A percentile compares a stretch with the other conserved stretches of the same genome.
These are phyloP conservation scores for Suillus subalutaceus DNA, from an alignment of 768 basidiomycete species.

Conservation along the genomic window DNA sequence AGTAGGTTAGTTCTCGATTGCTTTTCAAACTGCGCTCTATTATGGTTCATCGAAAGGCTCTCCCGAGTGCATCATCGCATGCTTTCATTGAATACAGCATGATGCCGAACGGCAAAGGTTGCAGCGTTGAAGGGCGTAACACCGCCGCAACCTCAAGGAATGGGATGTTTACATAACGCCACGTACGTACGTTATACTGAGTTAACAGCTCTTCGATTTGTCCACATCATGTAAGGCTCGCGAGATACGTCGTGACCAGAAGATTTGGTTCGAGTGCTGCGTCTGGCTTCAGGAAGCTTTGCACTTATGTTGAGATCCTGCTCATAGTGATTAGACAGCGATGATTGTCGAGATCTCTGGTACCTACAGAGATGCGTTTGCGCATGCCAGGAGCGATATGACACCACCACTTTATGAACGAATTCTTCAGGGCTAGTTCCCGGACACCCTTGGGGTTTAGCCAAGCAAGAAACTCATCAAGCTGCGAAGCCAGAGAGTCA, in stretches of 20 bases:
- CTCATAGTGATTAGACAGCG: conserved; percentile 16
- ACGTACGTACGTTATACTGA: conserved; percentile 23
- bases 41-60: no score
- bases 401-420: conserved; percentile 81
- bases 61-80: no score
- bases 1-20: no score
- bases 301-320: conserved; percentile 74
- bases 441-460: conserved; percentile 90
- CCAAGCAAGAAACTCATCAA: conserved; percentile 86
- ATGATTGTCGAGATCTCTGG: conserved; percentile 4
- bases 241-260: conserved; percentile 65
- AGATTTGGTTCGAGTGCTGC: conserved; percentile 71
- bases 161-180: background rate
- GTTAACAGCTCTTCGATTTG: conserved; percentile 72
- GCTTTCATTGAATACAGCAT: background rate
- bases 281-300: conserved; percentile 77
- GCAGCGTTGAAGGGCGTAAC: background rate
- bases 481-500: conserved; percentile 43
- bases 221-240: conserved; percentile 89
- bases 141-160: conserved; percentile 6
- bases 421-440: conserved; percentile 78
- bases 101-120: background rate
- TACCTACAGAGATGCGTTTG: conserved; percentile 72
- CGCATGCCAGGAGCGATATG: conserved; percentile 81
- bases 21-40: no score